Conservation (phyloP, 768 basidiomycete species). For the Mycena alexandri region DNA sequence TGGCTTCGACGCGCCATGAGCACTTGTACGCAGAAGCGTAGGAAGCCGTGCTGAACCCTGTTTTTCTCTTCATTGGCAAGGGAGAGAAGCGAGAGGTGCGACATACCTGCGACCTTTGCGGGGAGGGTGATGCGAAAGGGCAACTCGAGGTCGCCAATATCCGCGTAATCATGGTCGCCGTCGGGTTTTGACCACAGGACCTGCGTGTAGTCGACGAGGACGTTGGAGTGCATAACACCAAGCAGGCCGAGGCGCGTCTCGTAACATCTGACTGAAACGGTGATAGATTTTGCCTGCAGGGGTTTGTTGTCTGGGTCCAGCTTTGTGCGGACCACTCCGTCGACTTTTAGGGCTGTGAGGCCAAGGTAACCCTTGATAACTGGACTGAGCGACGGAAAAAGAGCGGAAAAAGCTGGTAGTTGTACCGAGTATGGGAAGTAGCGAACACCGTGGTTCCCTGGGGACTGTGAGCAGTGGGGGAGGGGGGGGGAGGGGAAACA, state of each 20-base stretch:
- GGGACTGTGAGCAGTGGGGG: slow-evolving; percentile 29
- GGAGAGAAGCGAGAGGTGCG: not conserved
- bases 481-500: slow-evolving; percentile 14
- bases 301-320: slow-evolving; percentile 78
- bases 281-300: slow-evolving; percentile 74
- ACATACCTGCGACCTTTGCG: slow-evolving; percentile 54
- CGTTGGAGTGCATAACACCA: slow-evolving; percentile 67
- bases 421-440: slow-evolving; percentile 72
- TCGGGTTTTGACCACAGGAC: slow-evolving; percentile 78
- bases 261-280: slow-evolving; percentile 86
- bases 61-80: not conserved
- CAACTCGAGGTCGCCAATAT: slow-evolving; percentile 74
- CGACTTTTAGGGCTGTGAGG: slow-evolving; percentile 81
- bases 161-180: slow-evolving; percentile 57
- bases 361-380: slow-evolving; percentile 73
- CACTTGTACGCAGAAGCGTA: slow-evolving; percentile 81
- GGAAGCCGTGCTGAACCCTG: slow-evolving; percentile 75
- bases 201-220: slow-evolving; percentile 76
- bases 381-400: too few species aligned
- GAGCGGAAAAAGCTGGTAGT: too few species aligned
- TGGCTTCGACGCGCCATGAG: slow-evolving; percentile 87
- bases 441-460: slow-evolving; percentile 75
- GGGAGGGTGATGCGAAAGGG: slow-evolving; percentile 83
- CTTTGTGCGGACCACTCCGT: slow-evolving; percentile 82
- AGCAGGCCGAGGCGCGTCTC: slow-evolving; percentile 78